Conservation (phyloP, 441 rosid species). For the Cnidoscolus chayamansa region DNA sequence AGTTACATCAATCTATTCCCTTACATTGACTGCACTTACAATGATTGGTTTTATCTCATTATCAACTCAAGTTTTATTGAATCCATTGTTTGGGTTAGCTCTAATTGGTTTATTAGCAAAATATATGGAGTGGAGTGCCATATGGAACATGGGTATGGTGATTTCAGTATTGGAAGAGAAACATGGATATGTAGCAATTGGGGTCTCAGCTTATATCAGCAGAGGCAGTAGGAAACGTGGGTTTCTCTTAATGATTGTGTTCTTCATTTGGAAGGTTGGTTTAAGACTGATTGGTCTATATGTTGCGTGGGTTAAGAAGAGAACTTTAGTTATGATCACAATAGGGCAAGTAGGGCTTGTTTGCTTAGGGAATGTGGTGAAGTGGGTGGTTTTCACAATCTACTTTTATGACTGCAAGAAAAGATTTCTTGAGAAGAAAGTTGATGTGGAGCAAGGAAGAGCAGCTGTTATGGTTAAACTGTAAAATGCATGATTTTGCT, state of each 20-base stretch:
- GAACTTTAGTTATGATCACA: not conserved
- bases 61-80: not conserved
- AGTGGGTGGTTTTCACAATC: conserved; percentile 27
- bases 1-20: conserved; percentile 31
- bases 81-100: conserved; percentile 2
- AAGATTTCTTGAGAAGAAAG: conserved; percentile 29
- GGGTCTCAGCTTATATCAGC: conserved; percentile 22
- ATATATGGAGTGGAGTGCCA: conserved; percentile 32
- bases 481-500: not conserved
- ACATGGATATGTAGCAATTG: conserved; percentile 21
- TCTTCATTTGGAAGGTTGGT: conserved; percentile 13
- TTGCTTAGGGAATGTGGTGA: conserved; percentile 27
- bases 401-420: conserved; percentile 32
- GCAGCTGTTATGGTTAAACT: not conserved
- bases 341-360: conserved; percentile 1
- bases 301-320: not conserved
- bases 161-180: conserved; percentile 27
- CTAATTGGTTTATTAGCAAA: conserved; percentile 24
- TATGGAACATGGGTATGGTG: conserved; percentile 29
- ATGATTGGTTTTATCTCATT: conserved; percentile 21
- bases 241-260: conserved; percentile 20
- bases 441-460: conserved; percentile 31
- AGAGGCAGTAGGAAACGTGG: conserved; percentile 25
- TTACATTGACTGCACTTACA: conserved; percentile 18
- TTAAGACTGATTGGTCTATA: not conserved